A percentile compares a stretch with the other conserved stretches of the same genome.
Conservation (phyloP, 2,329 filamentous ascomycete genomes). For the Penicillium sp. region DNA sequence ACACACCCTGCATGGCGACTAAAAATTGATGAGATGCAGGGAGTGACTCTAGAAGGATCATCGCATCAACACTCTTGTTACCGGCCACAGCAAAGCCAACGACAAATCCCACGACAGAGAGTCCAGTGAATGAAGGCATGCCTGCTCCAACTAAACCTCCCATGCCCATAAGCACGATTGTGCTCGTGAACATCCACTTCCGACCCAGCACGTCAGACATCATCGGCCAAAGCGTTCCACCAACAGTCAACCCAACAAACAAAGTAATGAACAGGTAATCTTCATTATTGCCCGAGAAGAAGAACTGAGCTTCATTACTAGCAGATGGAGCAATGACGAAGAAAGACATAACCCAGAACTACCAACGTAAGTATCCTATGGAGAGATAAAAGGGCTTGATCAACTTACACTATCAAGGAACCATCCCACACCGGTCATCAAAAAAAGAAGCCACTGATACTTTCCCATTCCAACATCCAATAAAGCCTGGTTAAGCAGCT, state of each 20-base stretch:
- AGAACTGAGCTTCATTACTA: slow-evolving; percentile 21
- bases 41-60: slow-evolving; percentile 17
- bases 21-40: slow-evolving; percentile 23
- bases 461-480: slow-evolving; percentile 21
- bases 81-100: slow-evolving; percentile 19
- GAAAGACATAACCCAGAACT: slow-evolving; percentile 24
- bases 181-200: slow-evolving; percentile 21
- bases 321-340: slow-evolving; percentile 16
- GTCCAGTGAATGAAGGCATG: slow-evolving; percentile 26
- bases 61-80: slow-evolving; percentile 16
- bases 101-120: slow-evolving; percentile 19
- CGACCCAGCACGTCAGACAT: slow-evolving; percentile 21
- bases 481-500: slow-evolving; percentile 19
- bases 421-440: slow-evolving; percentile 21
- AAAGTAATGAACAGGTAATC: slow-evolving; percentile 17
- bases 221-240: slow-evolving; percentile 17
- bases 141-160: slow-evolving; percentile 22
- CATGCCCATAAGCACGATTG: slow-evolving; percentile 19
- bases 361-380: neutral
- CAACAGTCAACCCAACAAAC: slow-evolving; percentile 14
- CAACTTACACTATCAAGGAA: slow-evolving; percentile 22
- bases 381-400: neutral
- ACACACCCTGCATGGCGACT: slow-evolving; percentile 14
- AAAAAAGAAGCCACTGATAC: slow-evolving; percentile 23
- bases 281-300: slow-evolving; percentile 14